Base-by-base conservation (phyloP, 306 rosid genomes). In the Ziziphus jujuba region DNA sequence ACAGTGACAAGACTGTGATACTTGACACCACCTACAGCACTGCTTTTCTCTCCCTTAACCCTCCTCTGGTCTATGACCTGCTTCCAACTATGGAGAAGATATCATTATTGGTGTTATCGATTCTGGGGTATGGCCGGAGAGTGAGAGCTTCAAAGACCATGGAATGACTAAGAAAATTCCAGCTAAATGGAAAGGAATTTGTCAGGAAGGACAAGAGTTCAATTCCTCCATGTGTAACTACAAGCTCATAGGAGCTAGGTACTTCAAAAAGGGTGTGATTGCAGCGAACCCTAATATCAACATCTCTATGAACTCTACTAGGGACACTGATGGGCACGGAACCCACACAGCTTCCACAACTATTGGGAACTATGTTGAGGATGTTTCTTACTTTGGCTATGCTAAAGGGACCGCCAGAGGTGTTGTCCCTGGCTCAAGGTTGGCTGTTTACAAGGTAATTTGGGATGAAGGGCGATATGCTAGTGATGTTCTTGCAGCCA, bases 101-200 rank as follows among this genome's bases (percentile, higher is more conserved):
- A 45, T 72, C 56, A 45, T 71, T 44, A 19, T 77, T 21, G 77
- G 77, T 13, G 61, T 77, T 12, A 23, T 76, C 19, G 76, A 76
- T 47, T 9, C 72, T 1, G 76, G 80, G 7, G 14, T 76, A 11
- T 77, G 70, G 77, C 81, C 77, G 4, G 81, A 77, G 70, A 59
- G 62, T 9, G 47, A 72, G 10, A 72, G 74, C 70, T 77, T 72
- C 66, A 61, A 47, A 19, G 77, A 72, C 45, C 49, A 55, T n/a
- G 77, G 65, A 1, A 73, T 77, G 40, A 45, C n/a, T 24, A n/a
- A 47, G 7, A 24, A 4, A 6, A 47, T 66, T 15, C 81, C 81
- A 23, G 10, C 73, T 7, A 72, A 31, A 14, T 77, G 81, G 81
- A 72, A 72, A 12, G 81, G 77, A 4, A 60, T 1, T 23, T 77